Evolutionary conservation across 164 flowering plant genomes (phyloP), one percentile per base, ranked within the genome.

Genomic region (Berberis thunbergii): DNA sequence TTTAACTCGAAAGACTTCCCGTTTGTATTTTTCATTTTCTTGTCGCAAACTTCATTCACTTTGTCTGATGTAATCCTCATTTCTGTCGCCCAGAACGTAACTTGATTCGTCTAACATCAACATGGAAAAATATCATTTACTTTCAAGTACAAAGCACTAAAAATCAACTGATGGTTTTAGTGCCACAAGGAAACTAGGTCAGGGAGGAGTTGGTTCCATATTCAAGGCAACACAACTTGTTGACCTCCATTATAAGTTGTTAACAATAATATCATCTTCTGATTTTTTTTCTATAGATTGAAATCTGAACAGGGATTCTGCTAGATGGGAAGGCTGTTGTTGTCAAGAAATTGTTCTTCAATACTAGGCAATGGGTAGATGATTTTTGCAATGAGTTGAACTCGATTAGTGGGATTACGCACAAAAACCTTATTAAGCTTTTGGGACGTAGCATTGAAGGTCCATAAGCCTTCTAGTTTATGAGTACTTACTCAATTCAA

Each of bases 391-490:
- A 87, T 70, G 93, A 87, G 67, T 84, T 84, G 1, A 84, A 84
- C 63, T 72, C 85, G 52, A 78, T 87, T 62, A 72, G 82, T 54
- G 81, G 80, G n/a, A 81, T 87, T 66, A 71, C 84, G 41, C 93
- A 84, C 80, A 84, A 84, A 26, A 26, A 26, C 26, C 26, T 26
- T 26, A 26, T 26, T 26, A 26, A 26, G 26, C 26, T 26, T 26
- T 64, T 87, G 54, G 93, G 87, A 38, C 84, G 93, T 58, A 87
- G 93, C 83, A 81, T 86, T 63, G 93, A 84, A 77, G 93, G 93
- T 39, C 93, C 93, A 13, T 83, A 63, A 86, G 93, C 69, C 83
- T 83, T 49, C 74, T 84, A 62, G 93, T 86, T 59, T 86, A 80
- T 65, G 86, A 84, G 69, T 86, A 72, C 64, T 76, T 84, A 1